Evolutionary conservation across 1,284 basidiomycete genomes (phyloP).

Genomic region (Xanthoconium separans): DNA sequence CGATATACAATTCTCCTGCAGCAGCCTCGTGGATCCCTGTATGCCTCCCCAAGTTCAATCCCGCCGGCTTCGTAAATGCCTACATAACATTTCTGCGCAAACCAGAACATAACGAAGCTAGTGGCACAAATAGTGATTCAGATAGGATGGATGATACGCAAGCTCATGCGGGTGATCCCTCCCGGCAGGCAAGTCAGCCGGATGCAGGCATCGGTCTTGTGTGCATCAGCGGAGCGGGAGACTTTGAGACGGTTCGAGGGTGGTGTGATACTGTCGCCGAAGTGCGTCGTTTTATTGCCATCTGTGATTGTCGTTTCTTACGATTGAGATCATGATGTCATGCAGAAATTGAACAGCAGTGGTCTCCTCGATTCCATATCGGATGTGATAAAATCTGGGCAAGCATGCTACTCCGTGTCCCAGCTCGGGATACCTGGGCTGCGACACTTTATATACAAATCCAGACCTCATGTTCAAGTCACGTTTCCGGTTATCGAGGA

Average conservation of each 20-base stretch:
- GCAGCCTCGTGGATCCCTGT: conserved; percentile 92
- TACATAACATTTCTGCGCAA: conserved; percentile 76
- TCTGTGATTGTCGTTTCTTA: neutral
- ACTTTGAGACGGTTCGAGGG: conserved; percentile 65
- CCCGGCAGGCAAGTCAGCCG: conserved; percentile 4
- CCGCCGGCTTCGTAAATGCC: conserved; percentile 88
- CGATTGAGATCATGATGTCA: neutral
- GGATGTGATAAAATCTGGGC: conserved; percentile 46
- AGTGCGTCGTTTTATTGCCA: conserved; percentile 39
- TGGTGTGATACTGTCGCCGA: conserved; percentile 71
- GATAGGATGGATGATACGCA: neutral
- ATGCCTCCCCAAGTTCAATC: conserved; percentile 94
- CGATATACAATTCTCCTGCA: conserved; percentile 68
- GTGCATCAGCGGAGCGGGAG: conserved; percentile 65
- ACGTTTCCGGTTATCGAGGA: conserved; percentile 83
- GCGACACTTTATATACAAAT: conserved; percentile 95
- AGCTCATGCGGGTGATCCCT: neutral
- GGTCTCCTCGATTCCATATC: conserved; percentile 53
- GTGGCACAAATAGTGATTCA: conserved; percentile 28
- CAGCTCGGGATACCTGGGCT: conserved; percentile 85
- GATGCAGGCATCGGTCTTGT: conserved; percentile 55
- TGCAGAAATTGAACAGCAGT: conserved; percentile 60
- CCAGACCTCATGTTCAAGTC: conserved; percentile 83
- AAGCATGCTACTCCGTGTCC: conserved; percentile 61
- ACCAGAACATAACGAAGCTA: conserved; percentile 19